Evolutionary conservation across 768 basidiomycete genomes (phyloP), one percentile per base, ranked within the genome.

Genomic region (Leccinum truebloodii): DNA sequence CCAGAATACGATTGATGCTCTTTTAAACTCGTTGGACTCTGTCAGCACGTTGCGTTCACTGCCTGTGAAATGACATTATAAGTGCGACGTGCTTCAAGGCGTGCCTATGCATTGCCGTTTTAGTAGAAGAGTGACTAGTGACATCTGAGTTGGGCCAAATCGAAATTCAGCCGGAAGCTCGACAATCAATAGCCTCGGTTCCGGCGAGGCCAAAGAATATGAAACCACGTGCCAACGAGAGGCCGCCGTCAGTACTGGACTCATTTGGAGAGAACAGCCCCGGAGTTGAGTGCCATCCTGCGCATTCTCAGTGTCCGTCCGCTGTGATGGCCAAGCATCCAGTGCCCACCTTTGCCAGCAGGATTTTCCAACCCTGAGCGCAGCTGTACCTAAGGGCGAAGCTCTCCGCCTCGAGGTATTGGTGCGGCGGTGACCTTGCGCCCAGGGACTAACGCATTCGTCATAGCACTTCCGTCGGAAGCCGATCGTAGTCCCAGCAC

Each of bases 381-480:
- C 70, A 75, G 70, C 3, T 66, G 64, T 73, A 73, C 73, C 72
- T 69, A 70, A 74, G 60, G 55, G 65, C 49, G 61, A 73, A 69
- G 53, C 32, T 64, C 64, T 58, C 7, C 44, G 61, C 73, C 73
- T 75, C 73, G 72, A 72, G 73, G 73, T 64, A 65, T 71, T 35
- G 57, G 72, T 74, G 74, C 66, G 72, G 70, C 69, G 59, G 59
- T 53, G 46, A 61, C 56, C 61, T 72, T 73, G 67, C 72, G 71
- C 65, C 67, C 60, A 65, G 65, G 63, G 61, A 65, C 65, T 35
- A 54, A 61, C 64, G 61, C 52, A 67, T 65, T 72, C 68, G 69
- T 72, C 73, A 75, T 70, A 54, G 60, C 20, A 52, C 65, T 59
- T 67, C 58, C 63, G 66, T 62, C 68, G 62, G 73, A 69, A 63